Conservation (phyloP, 192 early-diverging fungal genomes). For the Jimgerdemannia lactiflua region DNA sequence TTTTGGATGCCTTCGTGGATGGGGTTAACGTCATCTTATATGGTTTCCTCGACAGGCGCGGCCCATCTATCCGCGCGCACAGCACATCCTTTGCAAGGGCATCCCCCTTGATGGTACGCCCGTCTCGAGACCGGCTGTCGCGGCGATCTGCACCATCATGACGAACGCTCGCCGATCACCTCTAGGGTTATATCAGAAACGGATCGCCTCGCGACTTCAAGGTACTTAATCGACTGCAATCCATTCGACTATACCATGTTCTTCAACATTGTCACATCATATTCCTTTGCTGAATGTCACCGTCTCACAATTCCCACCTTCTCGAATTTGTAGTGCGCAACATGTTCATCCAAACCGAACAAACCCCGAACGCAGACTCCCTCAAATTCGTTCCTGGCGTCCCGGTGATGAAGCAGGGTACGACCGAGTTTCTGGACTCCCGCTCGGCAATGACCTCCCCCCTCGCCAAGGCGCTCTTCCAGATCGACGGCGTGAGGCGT, state of each 20-base stretch:
- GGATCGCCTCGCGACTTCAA: not conserved
- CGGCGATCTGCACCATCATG: not conserved
- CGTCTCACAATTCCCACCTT: not conserved
- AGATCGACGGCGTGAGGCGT: constrained; percentile 87
- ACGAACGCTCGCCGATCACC: not conserved
- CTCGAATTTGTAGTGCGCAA: constrained; percentile 40
- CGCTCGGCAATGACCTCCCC: constrained; percentile 81
- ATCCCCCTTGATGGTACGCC: not conserved
- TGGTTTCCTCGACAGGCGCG: not conserved
- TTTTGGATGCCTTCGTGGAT: too few species aligned
- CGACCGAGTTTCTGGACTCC: constrained; percentile 80
- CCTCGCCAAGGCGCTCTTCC: constrained; percentile 86
- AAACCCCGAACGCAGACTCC: constrained; percentile 93
- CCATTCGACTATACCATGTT: too few species aligned
- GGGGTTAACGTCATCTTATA: too few species aligned
- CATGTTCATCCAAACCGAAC: constrained; percentile 89
- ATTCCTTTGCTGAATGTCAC: too few species aligned
- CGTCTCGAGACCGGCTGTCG: not conserved
- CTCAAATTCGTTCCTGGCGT: constrained; percentile 92
- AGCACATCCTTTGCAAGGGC: not conserved
- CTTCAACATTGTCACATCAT: too few species aligned
- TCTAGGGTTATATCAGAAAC: not conserved
- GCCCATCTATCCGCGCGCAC: not conserved
- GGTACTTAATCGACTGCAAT: not conserved
- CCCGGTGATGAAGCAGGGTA: constrained; percentile 69